Percentiles rank a stretch among this genome's conserved stretches.
Conservation (phyloP, 352 stramenopile species). For the Blastocystis sp. region DNA sequence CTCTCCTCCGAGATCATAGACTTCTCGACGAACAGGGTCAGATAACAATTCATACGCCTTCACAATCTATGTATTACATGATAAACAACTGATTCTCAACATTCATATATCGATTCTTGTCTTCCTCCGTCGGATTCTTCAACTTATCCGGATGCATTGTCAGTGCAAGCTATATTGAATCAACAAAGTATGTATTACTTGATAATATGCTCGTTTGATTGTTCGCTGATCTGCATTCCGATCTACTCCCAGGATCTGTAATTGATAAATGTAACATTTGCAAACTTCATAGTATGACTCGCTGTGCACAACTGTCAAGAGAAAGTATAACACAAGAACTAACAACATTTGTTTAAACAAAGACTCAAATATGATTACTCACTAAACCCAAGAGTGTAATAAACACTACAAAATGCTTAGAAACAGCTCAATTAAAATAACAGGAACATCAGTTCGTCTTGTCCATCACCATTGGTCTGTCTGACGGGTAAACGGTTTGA, state of each 20-base stretch:
- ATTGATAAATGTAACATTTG: not conserved
- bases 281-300: conserved; percentile 46
- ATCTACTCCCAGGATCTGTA: conserved; percentile 34
- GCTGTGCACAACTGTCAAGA: not conserved
- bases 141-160: conserved; percentile 58
- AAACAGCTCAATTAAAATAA: not conserved
- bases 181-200: not conserved
- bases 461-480: conserved; percentile 9
- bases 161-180: not conserved
- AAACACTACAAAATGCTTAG: not conserved
- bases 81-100: not conserved
- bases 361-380: no score
- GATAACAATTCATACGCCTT: conserved; percentile 58
- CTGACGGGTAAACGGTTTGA: conserved; percentile 14
- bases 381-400: no score
- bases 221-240: not conserved
- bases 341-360: not conserved
- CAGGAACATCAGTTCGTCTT: conserved; percentile 3
- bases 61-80: conserved; percentile 10
- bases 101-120: conserved; percentile 63
- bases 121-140: conserved; percentile 41
- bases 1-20: conserved; percentile 3
- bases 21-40: conserved; percentile 5
- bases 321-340: not conserved
- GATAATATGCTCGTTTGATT: conserved; percentile 62